A percentile compares a stretch with the other conserved stretches of the same genome.
phyloP scores from a whole-genome alignment of 2,329 filamentous ascomycete species.

The Botryosphaeria dothidea region DNA sequence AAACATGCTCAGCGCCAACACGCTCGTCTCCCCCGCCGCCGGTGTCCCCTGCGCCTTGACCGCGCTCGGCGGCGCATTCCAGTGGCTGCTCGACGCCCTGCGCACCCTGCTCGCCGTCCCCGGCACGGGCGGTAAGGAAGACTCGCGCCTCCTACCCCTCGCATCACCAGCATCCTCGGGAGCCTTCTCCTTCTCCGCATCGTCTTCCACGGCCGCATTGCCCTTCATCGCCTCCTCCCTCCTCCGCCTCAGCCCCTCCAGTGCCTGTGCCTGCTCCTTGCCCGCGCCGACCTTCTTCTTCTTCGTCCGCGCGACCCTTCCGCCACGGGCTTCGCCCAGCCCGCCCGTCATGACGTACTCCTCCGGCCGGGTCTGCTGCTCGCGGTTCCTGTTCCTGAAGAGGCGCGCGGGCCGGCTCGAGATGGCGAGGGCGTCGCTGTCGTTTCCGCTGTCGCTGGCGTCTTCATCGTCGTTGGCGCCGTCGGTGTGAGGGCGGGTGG shows the following conservation, averaged over 20 bases:
- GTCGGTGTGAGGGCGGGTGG: neutral
- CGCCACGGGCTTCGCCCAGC: slow-evolving; percentile 26
- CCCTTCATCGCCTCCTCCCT: slow-evolving; percentile 29
- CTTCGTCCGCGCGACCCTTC: neutral
- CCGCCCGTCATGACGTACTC: slow-evolving; percentile 39
- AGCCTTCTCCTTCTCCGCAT: neutral
- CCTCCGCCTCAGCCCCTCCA: slow-evolving; percentile 35
- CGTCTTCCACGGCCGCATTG: neutral
- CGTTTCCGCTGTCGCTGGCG: slow-evolving; percentile 31
- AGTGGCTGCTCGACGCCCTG: neutral
- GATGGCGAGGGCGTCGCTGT: slow-evolving; percentile 35
- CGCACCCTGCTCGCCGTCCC: neutral
- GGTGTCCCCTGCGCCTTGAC: slow-evolving; percentile 47
- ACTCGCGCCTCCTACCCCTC: slow-evolving; percentile 6
- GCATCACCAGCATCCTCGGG: neutral
- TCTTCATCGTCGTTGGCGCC: neutral
- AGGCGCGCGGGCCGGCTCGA: slow-evolving; percentile 22
- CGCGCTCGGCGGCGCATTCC: slow-evolving; percentile 31
- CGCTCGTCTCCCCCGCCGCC: slow-evolving; percentile 44
- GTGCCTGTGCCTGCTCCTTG: slow-evolving; percentile 27
- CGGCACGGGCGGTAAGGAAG: neutral
- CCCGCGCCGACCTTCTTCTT: slow-evolving; percentile 11
- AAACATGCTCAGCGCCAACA: slow-evolving; percentile 53
- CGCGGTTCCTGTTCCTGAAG: slow-evolving; percentile 26
- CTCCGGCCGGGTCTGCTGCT: slow-evolving; percentile 24